A percentile compares a stretch with the other conserved stretches of the same genome.
Conservation (phyloP, 2,329 filamentous ascomycete species). For the Exophiala sideris region DNA sequence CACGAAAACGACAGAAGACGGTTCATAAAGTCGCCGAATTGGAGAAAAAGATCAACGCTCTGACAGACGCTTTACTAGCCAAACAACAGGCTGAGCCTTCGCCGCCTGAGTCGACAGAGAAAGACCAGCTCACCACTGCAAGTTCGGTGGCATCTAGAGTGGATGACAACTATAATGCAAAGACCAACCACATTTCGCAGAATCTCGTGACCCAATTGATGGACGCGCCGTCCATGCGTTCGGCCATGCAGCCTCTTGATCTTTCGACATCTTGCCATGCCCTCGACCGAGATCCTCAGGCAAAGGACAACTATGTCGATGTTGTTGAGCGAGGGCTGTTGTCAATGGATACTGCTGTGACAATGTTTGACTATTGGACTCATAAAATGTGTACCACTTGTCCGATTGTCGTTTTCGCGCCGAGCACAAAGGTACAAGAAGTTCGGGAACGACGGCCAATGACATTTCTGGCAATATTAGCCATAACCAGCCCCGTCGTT, state of each 20-base stretch:
- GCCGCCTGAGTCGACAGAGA: constrained; percentile 12
- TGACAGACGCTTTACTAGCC: constrained; percentile 75
- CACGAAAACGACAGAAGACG: constrained; percentile 81
- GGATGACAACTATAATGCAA: constrained; percentile 18
- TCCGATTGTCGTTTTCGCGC: constrained; percentile 57
- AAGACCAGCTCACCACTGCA: constrained; percentile 10
- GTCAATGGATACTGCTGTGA: constrained; percentile 48
- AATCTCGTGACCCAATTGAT: not conserved
- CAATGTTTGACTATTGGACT: constrained; percentile 55
- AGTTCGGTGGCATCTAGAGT: constrained; percentile 22
- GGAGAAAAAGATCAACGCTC: constrained; percentile 84
- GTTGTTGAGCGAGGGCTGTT: constrained; percentile 51
- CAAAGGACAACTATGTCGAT: constrained; percentile 38
- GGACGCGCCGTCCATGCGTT: not conserved
- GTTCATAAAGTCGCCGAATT: constrained; percentile 86
- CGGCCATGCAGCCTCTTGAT: not conserved
- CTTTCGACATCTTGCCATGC: not conserved
- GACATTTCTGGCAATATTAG: constrained; percentile 57
- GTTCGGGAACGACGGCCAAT: constrained; percentile 57
- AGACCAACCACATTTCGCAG: constrained; percentile 10
- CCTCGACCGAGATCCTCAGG: not conserved
- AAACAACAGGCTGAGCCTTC: constrained; percentile 29
- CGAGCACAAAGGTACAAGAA: constrained; percentile 50
- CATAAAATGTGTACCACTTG: constrained; percentile 52
- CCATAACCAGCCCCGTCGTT: constrained; percentile 51